phyloP scores from a whole-genome alignment of 208 protist genomes.

The Trypanosoma conorhini region DNA sequence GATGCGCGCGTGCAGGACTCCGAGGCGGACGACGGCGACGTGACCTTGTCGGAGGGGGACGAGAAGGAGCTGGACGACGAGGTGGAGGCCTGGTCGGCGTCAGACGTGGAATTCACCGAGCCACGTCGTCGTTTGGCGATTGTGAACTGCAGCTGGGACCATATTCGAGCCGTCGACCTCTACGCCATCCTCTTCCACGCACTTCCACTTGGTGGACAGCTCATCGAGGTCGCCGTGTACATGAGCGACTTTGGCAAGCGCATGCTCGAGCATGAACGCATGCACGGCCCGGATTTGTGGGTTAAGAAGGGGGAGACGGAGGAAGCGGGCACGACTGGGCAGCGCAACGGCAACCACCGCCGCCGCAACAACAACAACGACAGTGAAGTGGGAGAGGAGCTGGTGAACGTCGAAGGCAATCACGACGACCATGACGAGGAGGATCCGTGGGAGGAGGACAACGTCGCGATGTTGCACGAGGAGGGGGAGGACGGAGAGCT shows the following conservation, averaged over 20 bases:
- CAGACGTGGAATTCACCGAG: constrained; percentile 79
- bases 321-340: background rate
- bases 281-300: constrained; percentile 87
- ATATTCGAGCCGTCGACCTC: constrained; percentile 94
- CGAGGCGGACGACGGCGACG: constrained; percentile 10
- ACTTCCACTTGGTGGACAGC: constrained; percentile 91
- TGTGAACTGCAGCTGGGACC: constrained; percentile 97
- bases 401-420: background rate
- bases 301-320: constrained; percentile 48
- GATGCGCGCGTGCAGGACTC: constrained; percentile 2
- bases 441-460: constrained; percentile 81
- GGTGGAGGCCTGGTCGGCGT: constrained; percentile 65
- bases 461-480: constrained; percentile 74
- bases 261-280: constrained; percentile 89
- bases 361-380: constrained; percentile 4
- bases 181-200: constrained; percentile 96
- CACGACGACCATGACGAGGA: constrained; percentile 39
- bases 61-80: constrained; percentile 51
- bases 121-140: constrained; percentile 91
- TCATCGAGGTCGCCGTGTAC: constrained; percentile 93
- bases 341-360: background rate
- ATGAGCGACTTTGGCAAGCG: constrained; percentile 95
- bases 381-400: constrained; percentile 9
- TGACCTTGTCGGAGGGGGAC: constrained; percentile 51
- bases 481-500: constrained; percentile 84